Base-by-base conservation (phyloP, 192 early-diverging fungal species). In the Mortierella alpina region DNA sequence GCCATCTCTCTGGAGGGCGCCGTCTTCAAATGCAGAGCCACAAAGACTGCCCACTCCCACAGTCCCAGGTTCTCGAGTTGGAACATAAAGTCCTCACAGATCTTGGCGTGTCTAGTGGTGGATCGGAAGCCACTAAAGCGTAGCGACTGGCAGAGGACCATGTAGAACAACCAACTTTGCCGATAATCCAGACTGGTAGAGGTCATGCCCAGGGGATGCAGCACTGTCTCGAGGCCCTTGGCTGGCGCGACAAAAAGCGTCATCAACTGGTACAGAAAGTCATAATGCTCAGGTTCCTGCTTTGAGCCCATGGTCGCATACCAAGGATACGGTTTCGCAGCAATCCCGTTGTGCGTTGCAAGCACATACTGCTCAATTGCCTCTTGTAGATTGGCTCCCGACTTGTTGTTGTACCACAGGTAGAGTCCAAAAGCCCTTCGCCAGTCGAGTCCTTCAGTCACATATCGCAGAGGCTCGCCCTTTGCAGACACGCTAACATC, bases 21-120 rank as follows among this genome's bases (percentile, higher is more conserved):
- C 2, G 73, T 66, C 10, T 86, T 83, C 59, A 97, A 70, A 68
- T 92, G 93, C 59, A 94, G 70, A 6, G 88, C 83, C 23, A 95
- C 91, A 86, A 89, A 97, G 47, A 92, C 79, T 4, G 94, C 90
- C 96, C 95, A 97, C 46, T 95, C 78, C 93, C 94, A 96, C 31
- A 95, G 75, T 0, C 94, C 95, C 42, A 94, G 52, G 1, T 61
- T 55, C 84, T 96, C 94, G 14, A 98, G 81, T 81, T 95, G 90
- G 17, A 72, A 81, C 6, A 92, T 86, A 62, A 96, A 89, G 23
- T 88, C 75, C 0, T 86, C 61, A 18, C 93, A 86, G 54, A 95
- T 81, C 20, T 74, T 79, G 47, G 93, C 89, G 60, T 85, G 60
- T 68, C 41, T 77, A 18, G 44, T 58, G 39, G 65, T 82, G 54